phyloP scores from a whole-genome alignment of 2,329 filamentous ascomycete genomes.

The Zymoseptoria ardabiliae region DNA sequence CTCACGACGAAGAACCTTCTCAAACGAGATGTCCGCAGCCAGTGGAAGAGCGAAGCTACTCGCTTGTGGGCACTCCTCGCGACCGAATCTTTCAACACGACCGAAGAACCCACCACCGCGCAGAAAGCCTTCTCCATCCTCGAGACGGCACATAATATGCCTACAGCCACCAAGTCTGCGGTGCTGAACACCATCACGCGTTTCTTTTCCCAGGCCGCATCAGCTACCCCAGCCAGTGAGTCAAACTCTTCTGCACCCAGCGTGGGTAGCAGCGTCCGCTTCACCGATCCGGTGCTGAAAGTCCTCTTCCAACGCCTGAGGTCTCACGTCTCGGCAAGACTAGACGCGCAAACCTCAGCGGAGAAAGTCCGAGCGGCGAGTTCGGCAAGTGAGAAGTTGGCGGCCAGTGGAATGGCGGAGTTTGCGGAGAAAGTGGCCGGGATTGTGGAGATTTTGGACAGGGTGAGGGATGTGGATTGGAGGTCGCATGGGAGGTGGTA shows the following conservation, averaged over 20 bases:
- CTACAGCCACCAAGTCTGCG: conserved; percentile 38
- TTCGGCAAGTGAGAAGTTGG: conserved; percentile 61
- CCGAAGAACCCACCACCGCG: conserved; percentile 23
- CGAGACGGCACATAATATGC: conserved; percentile 45
- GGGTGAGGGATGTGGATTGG: conserved; percentile 60
- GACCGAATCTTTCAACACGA: conserved; percentile 47
- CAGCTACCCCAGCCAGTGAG: no score
- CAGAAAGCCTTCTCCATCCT: conserved; percentile 42
- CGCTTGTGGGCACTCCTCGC: conserved; percentile 66
- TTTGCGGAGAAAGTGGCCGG: conserved; percentile 63
- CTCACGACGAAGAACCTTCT: conserved; percentile 76
- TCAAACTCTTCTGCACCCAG: conserved; percentile 21
- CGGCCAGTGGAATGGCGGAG: conserved; percentile 62
- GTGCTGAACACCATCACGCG: conserved; percentile 37
- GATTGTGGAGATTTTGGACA: conserved; percentile 61
- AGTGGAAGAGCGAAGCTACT: conserved; percentile 67
- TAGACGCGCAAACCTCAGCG: conserved; percentile 58
- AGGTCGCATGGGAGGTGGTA: conserved; percentile 64
- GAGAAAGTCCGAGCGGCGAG: conserved; percentile 65
- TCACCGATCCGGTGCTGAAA: conserved; percentile 57
- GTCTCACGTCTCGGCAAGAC: conserved; percentile 56
- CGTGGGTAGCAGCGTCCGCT: conserved; percentile 23
- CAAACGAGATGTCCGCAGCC: conserved; percentile 68
- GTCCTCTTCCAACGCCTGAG: conserved; percentile 62
- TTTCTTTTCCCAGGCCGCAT: conserved; percentile 51